Percentiles rank a stretch among this genome's conserved stretches.
These are phyloP conservation scores for Ophiostoma pallidulum DNA, from an alignment of 2,329 filamentous ascomycete genomes.

Conservation along the genomic window DNA sequence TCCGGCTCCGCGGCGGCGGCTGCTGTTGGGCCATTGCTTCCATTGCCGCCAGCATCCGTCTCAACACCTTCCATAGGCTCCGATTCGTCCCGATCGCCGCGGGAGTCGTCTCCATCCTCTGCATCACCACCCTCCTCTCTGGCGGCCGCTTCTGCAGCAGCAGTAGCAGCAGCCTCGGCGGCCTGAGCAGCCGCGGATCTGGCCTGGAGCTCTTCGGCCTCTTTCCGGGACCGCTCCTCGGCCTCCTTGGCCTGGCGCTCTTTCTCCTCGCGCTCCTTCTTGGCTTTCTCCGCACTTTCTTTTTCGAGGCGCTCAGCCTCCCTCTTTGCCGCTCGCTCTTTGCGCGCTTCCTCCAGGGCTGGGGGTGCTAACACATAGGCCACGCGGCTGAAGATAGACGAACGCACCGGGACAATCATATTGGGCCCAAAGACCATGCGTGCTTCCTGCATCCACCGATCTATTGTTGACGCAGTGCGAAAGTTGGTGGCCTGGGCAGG, in stretches of 20 bases:
- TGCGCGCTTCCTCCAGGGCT: slow-evolving; percentile 72
- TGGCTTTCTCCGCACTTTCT: slow-evolving; percentile 45
- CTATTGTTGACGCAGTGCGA: slow-evolving; percentile 57
- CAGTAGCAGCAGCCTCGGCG: slow-evolving; percentile 29
- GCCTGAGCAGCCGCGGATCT: slow-evolving; percentile 51
- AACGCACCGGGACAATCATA: slow-evolving; percentile 58
- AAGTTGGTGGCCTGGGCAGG: slow-evolving; percentile 72
- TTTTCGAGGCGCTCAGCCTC: slow-evolving; percentile 44
- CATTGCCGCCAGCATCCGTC: background rate
- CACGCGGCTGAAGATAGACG: slow-evolving; percentile 55
- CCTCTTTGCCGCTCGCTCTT: slow-evolving; percentile 49
- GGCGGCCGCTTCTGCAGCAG: slow-evolving; percentile 26
- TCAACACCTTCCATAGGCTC: slow-evolving; percentile 48
- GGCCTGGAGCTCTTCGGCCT: slow-evolving; percentile 62
- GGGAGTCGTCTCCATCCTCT: slow-evolving; percentile 22
- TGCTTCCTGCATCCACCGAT: slow-evolving; percentile 83
- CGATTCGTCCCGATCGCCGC: slow-evolving; percentile 24
- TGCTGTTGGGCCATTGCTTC: background rate
- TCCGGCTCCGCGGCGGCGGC: background rate
- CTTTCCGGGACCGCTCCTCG: slow-evolving; percentile 54
- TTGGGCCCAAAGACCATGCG: slow-evolving; percentile 69
- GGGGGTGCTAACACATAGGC: slow-evolving; percentile 68
- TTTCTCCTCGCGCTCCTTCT: slow-evolving; percentile 59
- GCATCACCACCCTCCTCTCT: slow-evolving; percentile 19
- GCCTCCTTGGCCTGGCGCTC: slow-evolving; percentile 63